Base-by-base conservation (phyloP, 1,284 basidiomycete species). In the Irpex sp. region DNA sequence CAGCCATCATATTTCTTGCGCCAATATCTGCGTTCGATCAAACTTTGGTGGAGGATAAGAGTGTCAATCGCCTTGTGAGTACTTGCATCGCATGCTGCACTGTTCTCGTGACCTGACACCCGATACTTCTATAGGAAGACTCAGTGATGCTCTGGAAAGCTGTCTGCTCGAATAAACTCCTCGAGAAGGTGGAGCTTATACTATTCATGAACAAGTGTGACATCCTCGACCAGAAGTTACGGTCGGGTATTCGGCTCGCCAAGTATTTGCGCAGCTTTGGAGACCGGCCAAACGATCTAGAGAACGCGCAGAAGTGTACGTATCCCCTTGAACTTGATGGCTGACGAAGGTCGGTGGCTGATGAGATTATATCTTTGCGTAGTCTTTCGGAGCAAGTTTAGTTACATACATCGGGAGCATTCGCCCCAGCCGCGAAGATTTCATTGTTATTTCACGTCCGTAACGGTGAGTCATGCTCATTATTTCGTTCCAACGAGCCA, bases 161-260 rank as follows among this genome's bases (percentile, higher is more conserved):
- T 1, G 82, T 92, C 26, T 90, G 89, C 74, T 84, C 83, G 11
- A 90, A 89, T 75, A 89, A 85, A 73, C 80, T 92, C 4, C 80
- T 92, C 0, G 85, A 85, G 15, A 84, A 83, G 62, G 89, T 90
- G 51, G 88, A 91, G 68, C 77, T 92, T 37, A 85, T 92, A 57
- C 79, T 92, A 31, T 92, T 92, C 78, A 79, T 92, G 60, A 92
- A 92, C 76, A 92, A 92, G 68, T 92, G 90, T 68, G 90, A 92
- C 72, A 86, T 92, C 61, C 75, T 92, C 53, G 83, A 87, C 57
- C 70, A 77, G 61, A 92, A 92, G 74, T 76, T 92, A 39, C 77
- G 79, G 13, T 75, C 83, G 1, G 90, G 90, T 15, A 79, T 88
- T 43, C 78, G 79, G 59, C 72, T 92, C 60, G 74, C 83, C 61